Conservation (phyloP, 352 stramenopile genomes). For the Pythium utonaiense region DNA sequence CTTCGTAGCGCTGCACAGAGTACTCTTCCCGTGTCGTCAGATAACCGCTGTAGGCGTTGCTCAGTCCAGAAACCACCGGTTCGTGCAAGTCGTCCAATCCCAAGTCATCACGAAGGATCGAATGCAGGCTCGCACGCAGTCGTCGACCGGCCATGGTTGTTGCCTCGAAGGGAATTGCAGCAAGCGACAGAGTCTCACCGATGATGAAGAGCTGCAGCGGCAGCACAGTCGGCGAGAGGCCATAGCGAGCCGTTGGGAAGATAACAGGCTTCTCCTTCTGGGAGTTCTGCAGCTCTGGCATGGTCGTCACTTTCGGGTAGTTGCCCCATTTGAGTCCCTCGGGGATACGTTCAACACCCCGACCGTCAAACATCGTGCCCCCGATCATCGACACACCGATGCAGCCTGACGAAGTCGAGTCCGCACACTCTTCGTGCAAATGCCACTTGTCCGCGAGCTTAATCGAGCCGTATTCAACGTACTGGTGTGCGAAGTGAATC, state of each 20-base stretch:
- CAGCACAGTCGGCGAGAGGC: constrained; percentile 64
- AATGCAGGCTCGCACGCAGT: constrained; percentile 38
- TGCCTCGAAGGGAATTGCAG: constrained; percentile 76
- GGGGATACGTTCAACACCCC: constrained; percentile 50
- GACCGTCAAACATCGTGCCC: constrained; percentile 72
- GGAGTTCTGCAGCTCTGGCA: constrained; percentile 62
- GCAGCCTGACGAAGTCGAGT: constrained; percentile 68
- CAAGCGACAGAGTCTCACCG: constrained; percentile 51
- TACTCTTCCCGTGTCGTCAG: constrained; percentile 86
- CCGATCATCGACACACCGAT: constrained; percentile 86
- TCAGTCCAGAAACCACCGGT: constrained; percentile 68
- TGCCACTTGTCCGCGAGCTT: constrained; percentile 64
- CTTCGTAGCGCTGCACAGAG: constrained; percentile 84
- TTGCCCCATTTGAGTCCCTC: constrained; percentile 68
- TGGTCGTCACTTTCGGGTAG: constrained; percentile 69
- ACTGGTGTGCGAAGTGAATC: constrained; percentile 62
- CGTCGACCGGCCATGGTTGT: constrained; percentile 83
- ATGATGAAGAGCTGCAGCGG: constrained; percentile 73
- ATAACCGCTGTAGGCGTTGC: constrained; percentile 85
- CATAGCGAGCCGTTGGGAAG: constrained; percentile 73
- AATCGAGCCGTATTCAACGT: constrained; percentile 74
- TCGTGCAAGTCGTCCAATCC: constrained; percentile 17
- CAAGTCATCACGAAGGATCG: constrained; percentile 27
- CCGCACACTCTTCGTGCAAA: constrained; percentile 54
- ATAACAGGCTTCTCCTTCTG: constrained; percentile 82